These are phyloP conservation scores for Pythium folliculosum DNA, from an alignment of 352 stramenopile species.

Conservation along the genomic window DNA sequence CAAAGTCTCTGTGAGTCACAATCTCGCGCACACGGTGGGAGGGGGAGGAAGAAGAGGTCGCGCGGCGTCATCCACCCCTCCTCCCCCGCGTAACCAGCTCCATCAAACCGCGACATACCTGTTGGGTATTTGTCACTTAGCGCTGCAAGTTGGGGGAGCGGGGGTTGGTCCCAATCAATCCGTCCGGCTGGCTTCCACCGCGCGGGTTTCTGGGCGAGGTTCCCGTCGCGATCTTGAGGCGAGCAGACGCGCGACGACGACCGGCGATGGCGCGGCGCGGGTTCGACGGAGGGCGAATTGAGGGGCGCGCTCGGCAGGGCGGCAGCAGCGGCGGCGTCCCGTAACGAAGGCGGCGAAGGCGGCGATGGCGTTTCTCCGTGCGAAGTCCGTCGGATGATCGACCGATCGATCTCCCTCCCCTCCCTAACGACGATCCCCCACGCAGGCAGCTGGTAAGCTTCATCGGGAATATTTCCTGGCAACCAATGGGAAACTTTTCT, in stretches of 20 bases:
- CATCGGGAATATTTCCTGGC: not conserved
- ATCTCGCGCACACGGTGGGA: not conserved
- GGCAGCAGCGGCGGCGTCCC: too few species aligned
- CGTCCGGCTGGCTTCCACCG: too few species aligned
- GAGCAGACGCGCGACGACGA: not conserved
- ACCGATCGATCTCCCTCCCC: constrained; percentile 9
- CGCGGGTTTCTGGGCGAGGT: not conserved
- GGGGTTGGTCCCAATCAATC: too few species aligned
- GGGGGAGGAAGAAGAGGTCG: not conserved
- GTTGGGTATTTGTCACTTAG: not conserved
- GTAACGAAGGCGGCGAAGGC: not conserved
- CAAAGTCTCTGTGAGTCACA: not conserved
- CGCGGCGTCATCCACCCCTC: not conserved
- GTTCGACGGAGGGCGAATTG: not conserved
- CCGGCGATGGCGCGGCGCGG: not conserved
- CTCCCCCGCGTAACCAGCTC: too few species aligned
- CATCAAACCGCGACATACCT: not conserved
- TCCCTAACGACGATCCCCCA: constrained; percentile 1
- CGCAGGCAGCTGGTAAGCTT: not conserved
- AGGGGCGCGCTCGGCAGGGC: not conserved
- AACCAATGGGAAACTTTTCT: not conserved
- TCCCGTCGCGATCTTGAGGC: constrained; percentile 3
- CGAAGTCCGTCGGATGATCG: constrained; percentile 3
- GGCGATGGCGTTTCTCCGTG: constrained; percentile 4
- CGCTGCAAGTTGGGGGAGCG: too few species aligned